Evolutionary conservation across 176 grass and related monocot species (phyloP), one percentile per base, ranked within the genome.

Genomic region (Miscanthus lutarioriparius): DNA sequence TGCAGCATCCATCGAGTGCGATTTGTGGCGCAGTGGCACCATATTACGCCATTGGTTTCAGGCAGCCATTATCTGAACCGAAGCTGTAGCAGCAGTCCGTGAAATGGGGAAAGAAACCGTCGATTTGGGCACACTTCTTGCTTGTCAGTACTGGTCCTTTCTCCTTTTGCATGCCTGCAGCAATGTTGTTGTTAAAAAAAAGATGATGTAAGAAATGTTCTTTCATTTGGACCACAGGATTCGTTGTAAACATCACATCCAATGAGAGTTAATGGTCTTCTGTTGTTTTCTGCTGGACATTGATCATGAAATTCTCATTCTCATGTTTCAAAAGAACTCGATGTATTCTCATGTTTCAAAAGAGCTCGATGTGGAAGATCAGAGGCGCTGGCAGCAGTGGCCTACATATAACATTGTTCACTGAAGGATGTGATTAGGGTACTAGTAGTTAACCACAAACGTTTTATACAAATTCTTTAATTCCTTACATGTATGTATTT

Each of bases 41-140:
- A 40, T 61, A n/a, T 15, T 10, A 8, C 4, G 28, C 65, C 54
- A 27, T 82, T 73, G 13, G 44, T 54, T 58, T 82, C 27, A 43
- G 44, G 72, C 67, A 59, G 59, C 37, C 66, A 68, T 59, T 77
- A 36, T 66, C 83, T 82, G 79, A 45, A 78, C 10, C 7, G 41
- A 45, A 78, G 30, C 40, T 81, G 67, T 49, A 74, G 74, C n/a
- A n/a, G n/a, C 17, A 75, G 9, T 48, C 61, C 10, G 28, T 43
- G 47, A 63, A 62, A 17, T 10, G 59, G 75, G 75, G 64, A 20
- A 73, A 39, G 43, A 8, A 45, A 35, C 43, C 41, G 15, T 72
- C 23, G 0, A 32, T 14, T 30, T 65, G 63, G 70, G 33, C 11
- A 58, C 27, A 15, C 40, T 20, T 67, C 39, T 78, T 7, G 11